phyloP scores from a whole-genome alignment of 164 flowering plant genomes.

The Saururus chinensis region DNA sequence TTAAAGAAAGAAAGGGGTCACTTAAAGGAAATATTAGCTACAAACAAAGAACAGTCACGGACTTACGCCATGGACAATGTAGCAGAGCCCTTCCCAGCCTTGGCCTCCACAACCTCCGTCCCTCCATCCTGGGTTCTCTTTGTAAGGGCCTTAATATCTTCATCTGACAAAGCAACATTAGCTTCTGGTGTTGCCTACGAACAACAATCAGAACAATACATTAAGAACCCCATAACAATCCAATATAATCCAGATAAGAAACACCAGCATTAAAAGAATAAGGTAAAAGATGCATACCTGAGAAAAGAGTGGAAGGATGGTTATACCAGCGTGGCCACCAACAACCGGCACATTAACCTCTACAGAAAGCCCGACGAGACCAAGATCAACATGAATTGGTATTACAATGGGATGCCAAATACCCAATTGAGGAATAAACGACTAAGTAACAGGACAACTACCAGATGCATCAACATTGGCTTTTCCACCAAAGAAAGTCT shows the following conservation, averaged over 20 bases:
- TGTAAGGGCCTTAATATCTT: constrained; percentile 61
- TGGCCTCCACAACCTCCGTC: constrained; percentile 96
- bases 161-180: constrained; percentile 45
- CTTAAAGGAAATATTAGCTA: neutral
- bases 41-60: neutral
- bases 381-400: neutral
- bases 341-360: constrained; percentile 92
- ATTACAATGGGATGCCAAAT: constrained; percentile 1
- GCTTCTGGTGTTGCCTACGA: constrained; percentile 71
- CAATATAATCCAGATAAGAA: neutral
- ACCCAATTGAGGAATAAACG: neutral
- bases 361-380: neutral
- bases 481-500: constrained; percentile 90
- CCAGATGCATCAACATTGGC: constrained; percentile 53
- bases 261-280: neutral
- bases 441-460: neutral
- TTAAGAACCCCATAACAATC: neutral
- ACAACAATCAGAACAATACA: neutral
- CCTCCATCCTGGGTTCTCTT: constrained; percentile 94
- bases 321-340: constrained; percentile 97
- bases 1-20: too few relatives aligned
- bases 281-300: constrained; percentile 33
- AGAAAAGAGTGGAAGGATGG: constrained; percentile 93
- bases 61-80: constrained; percentile 99
- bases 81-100: constrained; percentile 99